Conservation (phyloP, 768 basidiomycete species). For the Mycena alexandri region DNA sequence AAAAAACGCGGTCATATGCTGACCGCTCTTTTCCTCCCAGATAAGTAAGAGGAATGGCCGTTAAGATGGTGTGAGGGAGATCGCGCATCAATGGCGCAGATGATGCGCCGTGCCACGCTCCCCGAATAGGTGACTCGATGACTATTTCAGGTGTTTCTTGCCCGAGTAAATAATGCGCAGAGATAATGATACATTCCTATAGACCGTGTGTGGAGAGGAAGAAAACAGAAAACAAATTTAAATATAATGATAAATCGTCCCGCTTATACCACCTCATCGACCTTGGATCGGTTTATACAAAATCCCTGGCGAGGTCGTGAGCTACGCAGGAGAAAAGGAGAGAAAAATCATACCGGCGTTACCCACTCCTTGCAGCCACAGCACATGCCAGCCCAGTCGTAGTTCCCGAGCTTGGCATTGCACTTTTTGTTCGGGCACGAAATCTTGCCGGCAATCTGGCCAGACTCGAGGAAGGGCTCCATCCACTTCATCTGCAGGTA, state of each 20-base stretch:
- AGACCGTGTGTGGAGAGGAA: not conserved
- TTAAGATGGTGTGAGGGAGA: too few relatives aligned
- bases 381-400: constrained; percentile 95
- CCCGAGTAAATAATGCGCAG: too few relatives aligned
- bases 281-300: constrained; percentile 77
- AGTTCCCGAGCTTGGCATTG: constrained; percentile 91
- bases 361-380: constrained; percentile 96
- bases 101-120: too few relatives aligned
- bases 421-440: constrained; percentile 94
- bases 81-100: too few relatives aligned
- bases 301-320: constrained; percentile 60
- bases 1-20: too few relatives aligned
- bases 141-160: too few relatives aligned
- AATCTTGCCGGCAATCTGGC: constrained; percentile 89
- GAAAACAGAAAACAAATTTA: not conserved
- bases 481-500: constrained; percentile 92
- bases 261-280: constrained; percentile 65
- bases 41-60: too few relatives aligned
- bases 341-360: constrained; percentile 74
- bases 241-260: constrained; percentile 11
- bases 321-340: not conserved
- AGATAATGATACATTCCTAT: too few relatives aligned
- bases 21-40: too few relatives aligned
- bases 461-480: constrained; percentile 83
- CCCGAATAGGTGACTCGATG: too few relatives aligned